Evolutionary conservation across 371 early-diverging fungal genomes (phyloP), one percentile per base, ranked within the genome.

Genomic region (Umbelopsis sp.): DNA sequence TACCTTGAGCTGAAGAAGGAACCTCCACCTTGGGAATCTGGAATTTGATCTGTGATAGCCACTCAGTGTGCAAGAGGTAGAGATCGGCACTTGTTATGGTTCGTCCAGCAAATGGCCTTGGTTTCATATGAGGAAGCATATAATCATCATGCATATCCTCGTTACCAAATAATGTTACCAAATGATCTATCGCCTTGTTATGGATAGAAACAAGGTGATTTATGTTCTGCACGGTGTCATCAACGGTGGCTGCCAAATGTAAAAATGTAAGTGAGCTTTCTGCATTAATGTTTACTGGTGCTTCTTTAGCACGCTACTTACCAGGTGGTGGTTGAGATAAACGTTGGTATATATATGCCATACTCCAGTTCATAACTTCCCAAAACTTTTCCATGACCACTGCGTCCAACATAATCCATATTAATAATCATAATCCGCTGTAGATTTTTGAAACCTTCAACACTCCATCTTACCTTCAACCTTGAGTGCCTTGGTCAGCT

Each of bases 51-150:
- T 57, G 57, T 37, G 57, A 57, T 10, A 57, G 29, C 57, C 57
- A 57, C 9, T 57, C 57, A 18, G 35, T 57, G 29, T 57, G 57
- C 35, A 57, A 35, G 32, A 57, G 57, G 18, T 57, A 57, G 7
- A 57, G 57, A 18, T 57, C 57, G 35, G 57, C 57, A 57, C 57
- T 57, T 48, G 48, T 57, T 6, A 57, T n/a, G 12, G 57, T 57
- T 57, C 57, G 29, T 35, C 57, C 57, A 35, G 57, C 29, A 35
- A 35, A 57, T 18, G 57, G 35, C 32, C 35, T 24, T 37, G 57
- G 29, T 4, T 35, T 29, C 35, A 57, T 57, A 57, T 11, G 11
- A 18, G 57, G 57, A 29, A 57, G 35, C 35, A 35, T 57, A 29
- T 16, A 57, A 4, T 12, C 0, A 35, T 57, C 57, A 35, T 57